These are phyloP conservation scores for Orobanche coerulescens DNA, from an alignment of 257 asterid species.

Conservation along the genomic window DNA sequence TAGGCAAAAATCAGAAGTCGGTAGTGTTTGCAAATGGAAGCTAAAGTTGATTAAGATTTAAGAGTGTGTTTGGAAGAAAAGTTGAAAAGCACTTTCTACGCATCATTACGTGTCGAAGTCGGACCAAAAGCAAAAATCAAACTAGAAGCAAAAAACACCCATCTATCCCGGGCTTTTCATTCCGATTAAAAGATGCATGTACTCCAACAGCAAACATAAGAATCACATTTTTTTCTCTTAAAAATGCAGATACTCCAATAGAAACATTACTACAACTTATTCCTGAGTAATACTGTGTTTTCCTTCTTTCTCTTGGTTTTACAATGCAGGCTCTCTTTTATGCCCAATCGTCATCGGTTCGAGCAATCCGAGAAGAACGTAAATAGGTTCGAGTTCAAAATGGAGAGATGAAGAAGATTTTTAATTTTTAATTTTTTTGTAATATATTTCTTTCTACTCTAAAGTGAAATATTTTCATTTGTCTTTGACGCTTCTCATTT, in stretches of 20 bases:
- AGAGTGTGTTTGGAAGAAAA: neutral
- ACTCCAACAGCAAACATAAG: neutral
- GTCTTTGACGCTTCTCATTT: no score
- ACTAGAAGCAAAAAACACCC: no score
- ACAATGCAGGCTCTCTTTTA: slow-evolving; percentile 16
- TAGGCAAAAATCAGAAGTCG: neutral
- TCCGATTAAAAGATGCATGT: neutral
- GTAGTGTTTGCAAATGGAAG: neutral
- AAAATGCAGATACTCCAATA: no score
- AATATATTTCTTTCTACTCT: neutral
- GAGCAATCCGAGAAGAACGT: slow-evolving; percentile 12
- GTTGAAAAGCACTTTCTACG: no score
- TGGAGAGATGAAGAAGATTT: slow-evolving; percentile 3
- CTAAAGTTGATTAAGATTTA: neutral
- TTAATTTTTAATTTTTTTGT: neutral
- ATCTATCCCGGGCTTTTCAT: neutral
- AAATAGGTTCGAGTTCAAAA: slow-evolving; percentile 3
- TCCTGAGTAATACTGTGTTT: neutral
- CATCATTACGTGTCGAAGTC: no score
- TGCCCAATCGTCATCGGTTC: neutral
- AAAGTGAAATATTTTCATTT: slow-evolving; percentile 2
- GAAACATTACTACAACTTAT: no score
- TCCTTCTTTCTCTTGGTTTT: slow-evolving; percentile 1
- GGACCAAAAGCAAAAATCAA: neutral
- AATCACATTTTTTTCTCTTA: no score